These are phyloP conservation scores for Entomortierella chlamydospora DNA, from an alignment of 192 early-diverging fungal genomes.

Conservation along the genomic window DNA sequence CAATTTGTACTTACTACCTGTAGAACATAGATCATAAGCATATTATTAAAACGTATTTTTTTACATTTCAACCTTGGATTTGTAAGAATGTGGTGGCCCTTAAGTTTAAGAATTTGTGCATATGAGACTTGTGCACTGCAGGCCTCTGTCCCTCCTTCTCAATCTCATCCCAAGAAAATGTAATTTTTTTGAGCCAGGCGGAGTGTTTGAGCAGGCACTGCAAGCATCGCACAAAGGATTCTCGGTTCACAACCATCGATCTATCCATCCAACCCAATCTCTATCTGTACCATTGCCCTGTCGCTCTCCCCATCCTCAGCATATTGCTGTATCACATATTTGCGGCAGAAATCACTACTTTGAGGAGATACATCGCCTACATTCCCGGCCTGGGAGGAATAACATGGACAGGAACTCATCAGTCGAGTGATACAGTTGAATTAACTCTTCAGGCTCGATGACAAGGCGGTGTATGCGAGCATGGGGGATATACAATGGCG, in stretches of 20 bases:
- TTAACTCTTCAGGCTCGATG: too few relatives aligned
- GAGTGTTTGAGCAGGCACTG: not conserved
- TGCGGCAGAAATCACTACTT: too few relatives aligned
- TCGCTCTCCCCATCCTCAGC: not conserved
- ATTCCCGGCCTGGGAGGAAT: too few relatives aligned
- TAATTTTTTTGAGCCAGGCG: slow-evolving; percentile 5
- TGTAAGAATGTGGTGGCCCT: slow-evolving; percentile 1
- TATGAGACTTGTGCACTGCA: slow-evolving; percentile 9
- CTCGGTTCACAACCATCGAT: slow-evolving; percentile 6
- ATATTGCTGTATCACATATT: too few relatives aligned
- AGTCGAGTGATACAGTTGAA: too few relatives aligned
- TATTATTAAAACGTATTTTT: not conserved
- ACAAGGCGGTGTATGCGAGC: too few relatives aligned
- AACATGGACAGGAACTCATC: not conserved
- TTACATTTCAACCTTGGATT: not conserved
- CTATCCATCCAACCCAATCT: slow-evolving; percentile 19
- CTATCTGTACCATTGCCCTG: not conserved
- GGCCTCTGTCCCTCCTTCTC: slow-evolving; percentile 31
- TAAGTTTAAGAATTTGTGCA: not conserved
- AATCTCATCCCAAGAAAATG: slow-evolving; percentile 46
- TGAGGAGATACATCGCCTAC: too few relatives aligned
- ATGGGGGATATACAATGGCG: too few relatives aligned
- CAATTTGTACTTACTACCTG: slow-evolving; percentile 16
- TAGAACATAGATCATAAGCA: slow-evolving; percentile 21
- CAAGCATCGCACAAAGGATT: not conserved